Evolutionary conservation across 75 land plant genomes (phyloP), one percentile per base, ranked within the genome.

Genomic region (Ceratopteris richardii): DNA sequence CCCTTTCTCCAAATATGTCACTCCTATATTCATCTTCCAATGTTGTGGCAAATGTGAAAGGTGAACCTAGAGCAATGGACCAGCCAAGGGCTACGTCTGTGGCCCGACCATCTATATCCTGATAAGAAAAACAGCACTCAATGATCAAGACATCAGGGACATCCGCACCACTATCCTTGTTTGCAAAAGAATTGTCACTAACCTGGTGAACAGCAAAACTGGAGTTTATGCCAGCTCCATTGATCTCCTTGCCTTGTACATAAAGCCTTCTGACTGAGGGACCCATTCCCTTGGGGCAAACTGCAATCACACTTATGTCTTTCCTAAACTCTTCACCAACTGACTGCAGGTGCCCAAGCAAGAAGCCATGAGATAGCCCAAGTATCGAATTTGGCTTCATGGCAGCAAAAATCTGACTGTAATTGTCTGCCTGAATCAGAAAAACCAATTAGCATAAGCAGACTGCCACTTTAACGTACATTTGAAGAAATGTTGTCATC

Each of bases 191-290:
- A n/a, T n/a, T n/a, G n/a, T n/a, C n/a, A n/a, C n/a, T n/a, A 23
- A 91, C 97, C 88, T 88, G 90, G 52, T 93, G 98, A 54, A 93
- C 95, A 39, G 79, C 98, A 78, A 93, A 93, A 70, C 95, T 93
- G n/a, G 87, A 69, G 57, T 93, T 93, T 51, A 93, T 93, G 24
- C 95, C 98, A 7, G 98, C 98, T n/a, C 98, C 98, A 77, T 93
- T 93, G 2, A 93, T 71, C 54, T 93, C 95, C 66, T 93, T 93
- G 47, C 98, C 98, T 67, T 93, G 98, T 2, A 85, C 98, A 77
- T 93, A 93, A 44, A 93, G 70, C 57, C 98, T 78, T 52, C 98
- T 80, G 42, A 93, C 95, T 36, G 98, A 93, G 25, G 98, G 98
- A 14, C 95, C 95, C 95, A 93, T 93, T 16, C 95, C 95, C 75